Evolutionary conservation across 495 filamentous ascomycete genomes (phyloP).

Genomic region (Talaromyces ruber): DNA sequence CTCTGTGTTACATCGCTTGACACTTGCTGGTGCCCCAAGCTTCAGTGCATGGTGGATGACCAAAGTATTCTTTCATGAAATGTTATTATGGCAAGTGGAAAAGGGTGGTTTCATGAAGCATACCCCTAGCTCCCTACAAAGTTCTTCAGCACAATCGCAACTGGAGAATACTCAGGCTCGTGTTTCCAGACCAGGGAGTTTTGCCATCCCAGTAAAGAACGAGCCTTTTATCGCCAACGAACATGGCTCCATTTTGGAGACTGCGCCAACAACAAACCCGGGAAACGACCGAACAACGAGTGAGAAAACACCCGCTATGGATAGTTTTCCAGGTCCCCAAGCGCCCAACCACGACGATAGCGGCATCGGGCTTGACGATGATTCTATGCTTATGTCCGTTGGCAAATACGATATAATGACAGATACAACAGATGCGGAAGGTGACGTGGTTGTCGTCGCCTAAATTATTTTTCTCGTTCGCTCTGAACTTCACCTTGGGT

Average conservation of each 20-base stretch:
- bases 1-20: conserved; percentile 42
- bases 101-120: conserved; percentile 84
- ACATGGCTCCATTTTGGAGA: background rate
- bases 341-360: conserved; percentile 38
- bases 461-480: conserved; percentile 14
- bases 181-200: background rate
- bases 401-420: conserved; percentile 44
- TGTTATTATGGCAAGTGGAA: conserved; percentile 85
- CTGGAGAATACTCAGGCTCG: conserved; percentile 10
- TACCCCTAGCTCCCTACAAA: conserved; percentile 35
- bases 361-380: conserved; percentile 39
- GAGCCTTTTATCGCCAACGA: conserved; percentile 2
- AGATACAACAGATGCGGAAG: conserved; percentile 38
- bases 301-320: conserved; percentile 16
- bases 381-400: conserved; percentile 37
- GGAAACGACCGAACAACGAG: conserved; percentile 11
- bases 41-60: conserved; percentile 97
- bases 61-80: conserved; percentile 96
- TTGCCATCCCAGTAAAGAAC: conserved; percentile 1
- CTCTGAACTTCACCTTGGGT: conserved; percentile 12
- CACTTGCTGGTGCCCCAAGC: conserved; percentile 70
- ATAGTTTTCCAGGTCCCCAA: conserved; percentile 23
- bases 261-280: conserved; percentile 2
- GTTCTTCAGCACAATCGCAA: conserved; percentile 19
- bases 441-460: conserved; percentile 38